Evolutionary conservation across 2,329 filamentous ascomycete genomes (phyloP).

Genomic region (Alternaria arbusti): DNA sequence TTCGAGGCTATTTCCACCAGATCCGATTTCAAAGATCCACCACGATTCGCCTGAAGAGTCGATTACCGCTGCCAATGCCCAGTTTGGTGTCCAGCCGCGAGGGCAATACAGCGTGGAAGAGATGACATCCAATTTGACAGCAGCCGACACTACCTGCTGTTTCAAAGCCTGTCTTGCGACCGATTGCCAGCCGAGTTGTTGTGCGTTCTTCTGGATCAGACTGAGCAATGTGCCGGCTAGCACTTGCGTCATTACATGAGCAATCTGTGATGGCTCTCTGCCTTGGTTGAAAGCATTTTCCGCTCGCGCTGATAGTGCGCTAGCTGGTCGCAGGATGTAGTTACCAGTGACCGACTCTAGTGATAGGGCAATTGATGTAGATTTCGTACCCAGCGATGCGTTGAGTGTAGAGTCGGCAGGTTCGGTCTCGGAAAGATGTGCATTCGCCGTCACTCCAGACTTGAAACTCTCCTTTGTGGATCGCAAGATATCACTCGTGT

Average conservation of each 20-base stretch:
- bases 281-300: constrained; percentile 71
- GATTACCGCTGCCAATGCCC: constrained; percentile 69
- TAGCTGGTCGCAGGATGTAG: constrained; percentile 70
- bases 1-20: constrained; percentile 29
- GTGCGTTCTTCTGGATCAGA: constrained; percentile 65
- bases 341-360: constrained; percentile 82
- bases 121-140: constrained; percentile 66
- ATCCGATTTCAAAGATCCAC: constrained; percentile 45
- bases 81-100: constrained; percentile 72
- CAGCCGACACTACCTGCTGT: constrained; percentile 63
- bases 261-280: constrained; percentile 64
- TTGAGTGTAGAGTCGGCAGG: constrained; percentile 71
- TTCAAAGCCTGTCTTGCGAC: constrained; percentile 35
- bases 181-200: constrained; percentile 70
- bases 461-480: constrained; percentile 63
- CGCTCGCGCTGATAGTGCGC: constrained; percentile 50
- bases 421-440: constrained; percentile 65
- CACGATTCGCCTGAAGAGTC: constrained; percentile 45
- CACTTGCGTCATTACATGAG: constrained; percentile 65
- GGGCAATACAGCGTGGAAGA: constrained; percentile 74
- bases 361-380: constrained; percentile 63
- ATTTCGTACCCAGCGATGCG: constrained; percentile 71
- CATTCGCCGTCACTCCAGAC: constrained; percentile 63
- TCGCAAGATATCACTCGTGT: constrained; percentile 75
- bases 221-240: constrained; percentile 68